These are phyloP conservation scores for Aureobasidium sp. DNA, from an alignment of 2,329 filamentous ascomycete species.

Conservation along the genomic window DNA sequence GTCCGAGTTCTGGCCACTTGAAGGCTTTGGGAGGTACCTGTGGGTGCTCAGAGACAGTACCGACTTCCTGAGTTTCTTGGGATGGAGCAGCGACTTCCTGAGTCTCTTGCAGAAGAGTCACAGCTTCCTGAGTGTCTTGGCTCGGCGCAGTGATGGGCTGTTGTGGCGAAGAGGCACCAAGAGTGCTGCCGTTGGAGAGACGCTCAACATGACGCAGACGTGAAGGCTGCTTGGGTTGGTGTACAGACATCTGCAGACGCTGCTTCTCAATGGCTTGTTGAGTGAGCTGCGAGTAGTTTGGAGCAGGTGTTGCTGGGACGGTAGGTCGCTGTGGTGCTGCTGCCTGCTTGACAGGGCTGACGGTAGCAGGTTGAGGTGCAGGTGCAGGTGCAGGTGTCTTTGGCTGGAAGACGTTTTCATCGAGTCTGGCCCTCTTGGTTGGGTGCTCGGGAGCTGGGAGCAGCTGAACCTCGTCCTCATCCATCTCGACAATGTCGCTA, in stretches of 20 bases:
- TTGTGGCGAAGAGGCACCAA: constrained; percentile 1
- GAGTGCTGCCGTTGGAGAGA: constrained; percentile 13
- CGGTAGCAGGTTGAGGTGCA: background rate
- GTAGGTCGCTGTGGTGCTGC: constrained; percentile 5
- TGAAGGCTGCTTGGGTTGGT: constrained; percentile 38
- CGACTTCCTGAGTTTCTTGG: background rate
- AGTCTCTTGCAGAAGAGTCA: background rate
- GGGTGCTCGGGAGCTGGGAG: background rate
- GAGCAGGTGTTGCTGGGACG: constrained; percentile 1
- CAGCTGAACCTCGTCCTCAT: constrained; percentile 16
- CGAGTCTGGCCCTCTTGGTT: constrained; percentile 17
- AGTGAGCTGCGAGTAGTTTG: background rate
- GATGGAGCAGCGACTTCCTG: background rate
- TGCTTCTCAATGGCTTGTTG: constrained; percentile 15
- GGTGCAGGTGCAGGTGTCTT: constrained; percentile 1
- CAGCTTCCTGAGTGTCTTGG: background rate
- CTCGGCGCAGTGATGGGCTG: background rate
- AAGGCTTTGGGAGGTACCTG: background rate
- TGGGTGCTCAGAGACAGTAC: background rate
- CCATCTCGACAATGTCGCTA: constrained; percentile 2
- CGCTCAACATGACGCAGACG: constrained; percentile 33
- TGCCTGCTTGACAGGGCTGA: constrained; percentile 7
- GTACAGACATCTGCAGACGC: constrained; percentile 17
- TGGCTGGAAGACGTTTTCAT: constrained; percentile 19
- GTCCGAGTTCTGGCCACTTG: background rate